A percentile compares a stretch with the other conserved stretches of the same genome.
Conservation (phyloP, 2,329 filamentous ascomycete genomes). For the Moelleriella libera region DNA sequence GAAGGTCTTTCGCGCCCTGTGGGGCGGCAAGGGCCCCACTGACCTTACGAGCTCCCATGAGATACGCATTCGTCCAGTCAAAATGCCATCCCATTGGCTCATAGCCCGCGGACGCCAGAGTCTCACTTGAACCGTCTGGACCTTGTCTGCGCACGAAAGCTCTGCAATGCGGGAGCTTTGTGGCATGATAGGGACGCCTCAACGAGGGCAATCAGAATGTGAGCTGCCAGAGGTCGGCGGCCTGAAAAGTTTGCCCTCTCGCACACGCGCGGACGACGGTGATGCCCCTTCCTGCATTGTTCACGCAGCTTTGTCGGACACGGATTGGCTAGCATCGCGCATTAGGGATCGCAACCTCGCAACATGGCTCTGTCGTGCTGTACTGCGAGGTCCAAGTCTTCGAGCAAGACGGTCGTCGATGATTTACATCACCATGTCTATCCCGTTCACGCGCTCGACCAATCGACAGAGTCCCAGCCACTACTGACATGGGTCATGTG, state of each 20-base stretch:
- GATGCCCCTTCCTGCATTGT: background rate
- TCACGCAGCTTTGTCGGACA: background rate
- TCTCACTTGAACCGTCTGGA: background rate
- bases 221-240: background rate
- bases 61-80: background rate
- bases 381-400: background rate
- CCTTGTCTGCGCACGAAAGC: background rate
- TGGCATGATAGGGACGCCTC: background rate
- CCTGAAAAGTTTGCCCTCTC: background rate
- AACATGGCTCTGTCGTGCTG: slow-evolving; percentile 3
- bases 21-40: too few species aligned
- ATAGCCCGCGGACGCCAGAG: background rate
- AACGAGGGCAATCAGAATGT: background rate
- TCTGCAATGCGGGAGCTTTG: background rate
- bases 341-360: background rate
- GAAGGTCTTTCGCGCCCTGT: too few species aligned
- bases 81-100: background rate
- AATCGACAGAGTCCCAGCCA: slow-evolving; percentile 1
- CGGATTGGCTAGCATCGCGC: background rate
- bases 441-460: slow-evolving; percentile 3
- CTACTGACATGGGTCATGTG: slow-evolving; percentile 5
- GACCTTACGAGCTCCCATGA: too few species aligned
- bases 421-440: slow-evolving; percentile 1
- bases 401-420: background rate
- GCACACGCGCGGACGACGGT: background rate